phyloP scores from a whole-genome alignment of 331 rosid genomes.

The Acacia pycnantha region DNA sequence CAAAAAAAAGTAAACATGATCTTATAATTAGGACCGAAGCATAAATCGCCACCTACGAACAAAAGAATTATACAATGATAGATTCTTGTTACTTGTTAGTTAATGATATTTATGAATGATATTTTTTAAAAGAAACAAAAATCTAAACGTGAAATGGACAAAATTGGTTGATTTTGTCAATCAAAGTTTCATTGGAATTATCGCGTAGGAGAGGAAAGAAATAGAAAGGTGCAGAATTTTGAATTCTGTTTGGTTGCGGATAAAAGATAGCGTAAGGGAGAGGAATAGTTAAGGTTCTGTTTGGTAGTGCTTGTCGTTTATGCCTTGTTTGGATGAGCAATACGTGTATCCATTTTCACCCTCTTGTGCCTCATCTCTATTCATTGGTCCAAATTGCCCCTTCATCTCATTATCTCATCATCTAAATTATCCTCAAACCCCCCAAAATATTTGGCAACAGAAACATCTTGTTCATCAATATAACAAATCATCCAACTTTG shows the following conservation, averaged over 20 bases:
- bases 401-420: neutral
- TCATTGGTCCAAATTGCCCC: slow-evolving; percentile 33
- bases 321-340: neutral
- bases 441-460: neutral
- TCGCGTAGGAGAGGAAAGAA: neutral
- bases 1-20: too few species aligned
- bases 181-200: neutral
- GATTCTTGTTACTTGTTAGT: neutral
- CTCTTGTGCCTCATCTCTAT: slow-evolving; percentile 52
- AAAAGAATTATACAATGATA: neutral
- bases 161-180: neutral
- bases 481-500: neutral
- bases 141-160: neutral
- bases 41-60: neutral
- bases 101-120: neutral
- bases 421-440: neutral
- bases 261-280: slow-evolving; percentile 29
- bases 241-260: slow-evolving; percentile 22
- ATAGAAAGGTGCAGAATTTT: neutral
- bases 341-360: slow-evolving; percentile 38
- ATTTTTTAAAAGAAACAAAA: neutral
- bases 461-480: neutral
- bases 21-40: neutral
- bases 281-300: slow-evolving; percentile 19
- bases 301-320: neutral